Base-by-base conservation (phyloP, 2,329 filamentous ascomycete species). In the Fonsecaea pedrosoi region DNA sequence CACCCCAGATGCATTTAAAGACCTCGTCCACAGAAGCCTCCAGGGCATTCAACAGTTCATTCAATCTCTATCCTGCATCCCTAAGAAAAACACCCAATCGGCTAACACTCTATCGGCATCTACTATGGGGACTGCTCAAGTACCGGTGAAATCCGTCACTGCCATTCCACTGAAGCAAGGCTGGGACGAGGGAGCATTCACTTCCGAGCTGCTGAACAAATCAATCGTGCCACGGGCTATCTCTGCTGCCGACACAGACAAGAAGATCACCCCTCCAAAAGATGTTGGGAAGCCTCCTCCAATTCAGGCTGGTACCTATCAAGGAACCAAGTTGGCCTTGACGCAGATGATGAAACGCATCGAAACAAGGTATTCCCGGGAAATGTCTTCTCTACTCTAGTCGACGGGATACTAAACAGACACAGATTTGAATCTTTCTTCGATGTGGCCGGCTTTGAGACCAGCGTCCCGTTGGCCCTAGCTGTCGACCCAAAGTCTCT, bases 131-230 rank as follows among this genome's bases (percentile, higher is more conserved):
- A 50, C 2, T 1, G 12, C 12, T 4, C 45, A 50, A 10, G 5
- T 54, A 53, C 58, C 58, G 10, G 30, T 60, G 32, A 30, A 38
- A 8, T 25, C 45, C 4, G 54, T 63, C 25, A 21, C 21, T 9
- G n/a, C 32, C 9, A 48, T 38, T 15, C 60, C 60, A 8, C 25
- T 63, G 25, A 63, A 63, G 37, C 7, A 4, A 21, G 60, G 45
- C 25, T 70, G 68, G 68, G 69, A 67, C 42, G 66, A 66, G 40
- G 69, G 67, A 13, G 69, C 69, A 55, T 70, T 70, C 37, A 25
- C 45, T 18, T 57, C 54, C 15, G 69, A 70, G 50, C 57, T 70
- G 21, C 25, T 69, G 18, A 65, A 60, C 5, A 64, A 63, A 38
- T 65, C 59, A 3, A 69, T 69, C n/a, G 54, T 63, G 7, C 60